Percentiles rank a stretch among this genome's conserved stretches.
phyloP scores from a whole-genome alignment of 2,329 filamentous ascomycete species.

The Pestalotiopsis fici region DNA sequence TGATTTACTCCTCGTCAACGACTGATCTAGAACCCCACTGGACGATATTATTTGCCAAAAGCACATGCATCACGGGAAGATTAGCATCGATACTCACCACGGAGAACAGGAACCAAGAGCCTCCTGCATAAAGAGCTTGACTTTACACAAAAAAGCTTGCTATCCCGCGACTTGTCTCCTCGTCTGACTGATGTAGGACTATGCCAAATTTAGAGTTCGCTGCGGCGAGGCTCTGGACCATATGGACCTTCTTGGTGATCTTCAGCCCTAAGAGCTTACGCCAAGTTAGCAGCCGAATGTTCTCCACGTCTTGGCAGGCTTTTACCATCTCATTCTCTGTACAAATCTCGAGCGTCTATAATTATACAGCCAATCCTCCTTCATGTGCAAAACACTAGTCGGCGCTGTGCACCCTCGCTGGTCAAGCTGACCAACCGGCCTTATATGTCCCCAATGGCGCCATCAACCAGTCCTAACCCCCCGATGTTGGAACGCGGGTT shows the following conservation, averaged over 20 bases:
- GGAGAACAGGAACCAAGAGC: too few species aligned
- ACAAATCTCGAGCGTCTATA: not conserved
- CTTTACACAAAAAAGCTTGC: not conserved
- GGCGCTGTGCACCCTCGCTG: not conserved
- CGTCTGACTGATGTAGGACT: not conserved
- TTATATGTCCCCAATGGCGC: not conserved
- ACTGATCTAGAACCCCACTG: too few species aligned
- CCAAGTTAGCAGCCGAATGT: not conserved
- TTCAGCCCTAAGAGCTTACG: not conserved
- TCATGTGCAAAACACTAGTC: not conserved
- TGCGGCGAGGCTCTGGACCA: not conserved
- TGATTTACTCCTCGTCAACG: too few species aligned
- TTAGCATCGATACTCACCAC: too few species aligned
- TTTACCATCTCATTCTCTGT: not conserved
- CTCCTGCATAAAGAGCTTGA: too few species aligned
- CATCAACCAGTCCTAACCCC: not conserved
- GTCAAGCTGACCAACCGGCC: not conserved
- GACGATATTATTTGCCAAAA: too few species aligned
- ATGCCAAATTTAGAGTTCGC: not conserved
- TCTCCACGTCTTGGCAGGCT: not conserved
- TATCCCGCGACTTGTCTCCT: not conserved
- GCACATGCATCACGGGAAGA: too few species aligned
- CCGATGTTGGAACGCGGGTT: not conserved
- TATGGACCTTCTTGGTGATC: not conserved
- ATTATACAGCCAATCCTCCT: not conserved